Evolutionary conservation across 768 basidiomycete species (phyloP).

Genomic region (Stropharia rugosoannulata): DNA sequence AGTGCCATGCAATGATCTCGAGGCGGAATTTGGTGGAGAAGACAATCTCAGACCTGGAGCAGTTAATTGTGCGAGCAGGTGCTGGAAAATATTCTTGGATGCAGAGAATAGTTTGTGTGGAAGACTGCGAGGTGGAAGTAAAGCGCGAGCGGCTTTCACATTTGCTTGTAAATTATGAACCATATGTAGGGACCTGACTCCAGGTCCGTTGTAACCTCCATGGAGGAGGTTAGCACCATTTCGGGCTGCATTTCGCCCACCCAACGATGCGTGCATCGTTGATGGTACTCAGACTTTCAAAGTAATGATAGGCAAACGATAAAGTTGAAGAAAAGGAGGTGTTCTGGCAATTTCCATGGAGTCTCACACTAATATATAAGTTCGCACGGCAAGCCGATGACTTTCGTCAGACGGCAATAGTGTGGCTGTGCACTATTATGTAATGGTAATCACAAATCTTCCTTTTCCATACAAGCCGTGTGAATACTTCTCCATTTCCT

Average conservation of each 20-base stretch:
- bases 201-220: constrained; percentile 24
- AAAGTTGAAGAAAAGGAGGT: too few relatives aligned
- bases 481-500: not conserved
- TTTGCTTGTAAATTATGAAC: constrained; percentile 35
- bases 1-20: constrained; percentile 28
- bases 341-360: too few relatives aligned
- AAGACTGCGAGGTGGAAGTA: constrained; percentile 24
- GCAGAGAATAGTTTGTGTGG: constrained; percentile 48
- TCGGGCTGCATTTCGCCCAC: constrained; percentile 38
- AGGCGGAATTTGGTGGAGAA: constrained; percentile 24
- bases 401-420: constrained; percentile 11
- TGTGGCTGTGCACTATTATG: constrained; percentile 11
- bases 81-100: constrained; percentile 54
- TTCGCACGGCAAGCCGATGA: too few relatives aligned
- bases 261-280: constrained; percentile 49
- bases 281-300: constrained; percentile 5
- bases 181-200: constrained; percentile 40
- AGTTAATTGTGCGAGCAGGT: constrained; percentile 55
- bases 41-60: constrained; percentile 48
- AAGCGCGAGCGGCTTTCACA: constrained; percentile 6
- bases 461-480: too few relatives aligned
- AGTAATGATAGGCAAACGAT: too few relatives aligned
- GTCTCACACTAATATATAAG: too few relatives aligned
- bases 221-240: constrained; percentile 33
- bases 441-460: too few relatives aligned